phyloP scores from a whole-genome alignment of 164 flowering plant genomes.

The Stephania yunnanensis region DNA sequence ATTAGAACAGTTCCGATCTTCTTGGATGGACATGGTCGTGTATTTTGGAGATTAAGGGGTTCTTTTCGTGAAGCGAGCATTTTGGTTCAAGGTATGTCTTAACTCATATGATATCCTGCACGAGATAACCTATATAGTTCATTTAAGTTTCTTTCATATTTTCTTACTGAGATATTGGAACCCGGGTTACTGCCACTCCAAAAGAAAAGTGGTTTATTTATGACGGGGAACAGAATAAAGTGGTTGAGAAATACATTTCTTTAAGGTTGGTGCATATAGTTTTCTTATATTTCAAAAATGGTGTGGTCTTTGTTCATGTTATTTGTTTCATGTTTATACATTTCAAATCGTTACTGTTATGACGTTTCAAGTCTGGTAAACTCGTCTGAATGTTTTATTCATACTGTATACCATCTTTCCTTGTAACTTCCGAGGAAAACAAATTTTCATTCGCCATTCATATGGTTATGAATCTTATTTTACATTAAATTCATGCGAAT shows the following conservation, averaged over 20 bases:
- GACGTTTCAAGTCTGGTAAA: neutral
- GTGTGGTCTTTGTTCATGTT: no score
- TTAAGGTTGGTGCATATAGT: slow-evolving; percentile 11
- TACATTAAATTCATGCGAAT: no score
- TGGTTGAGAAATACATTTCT: slow-evolving; percentile 8
- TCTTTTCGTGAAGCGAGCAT: slow-evolving; percentile 27
- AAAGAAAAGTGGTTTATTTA: slow-evolving; percentile 15
- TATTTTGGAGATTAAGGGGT: slow-evolving; percentile 55
- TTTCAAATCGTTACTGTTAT: neutral
- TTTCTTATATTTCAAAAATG: no score
- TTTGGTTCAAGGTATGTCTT: slow-evolving; percentile 56
- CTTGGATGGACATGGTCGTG: slow-evolving; percentile 43
- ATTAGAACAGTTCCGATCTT: slow-evolving; percentile 54
- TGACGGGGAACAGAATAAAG: slow-evolving; percentile 7
- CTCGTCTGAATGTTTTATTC: neutral
- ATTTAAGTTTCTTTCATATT: neutral
- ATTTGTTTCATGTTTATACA: neutral
- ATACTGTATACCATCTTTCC: neutral
- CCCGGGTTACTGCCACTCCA: slow-evolving; percentile 7
- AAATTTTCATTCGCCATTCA: no score
- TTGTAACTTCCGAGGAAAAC: neutral
- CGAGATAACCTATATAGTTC: neutral
- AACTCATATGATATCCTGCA: slow-evolving; percentile 2
- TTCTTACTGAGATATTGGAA: slow-evolving; percentile 10
- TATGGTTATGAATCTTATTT: no score